Conservation (phyloP, 441 rosid species). For the Arabidopsis lyrata region DNA sequence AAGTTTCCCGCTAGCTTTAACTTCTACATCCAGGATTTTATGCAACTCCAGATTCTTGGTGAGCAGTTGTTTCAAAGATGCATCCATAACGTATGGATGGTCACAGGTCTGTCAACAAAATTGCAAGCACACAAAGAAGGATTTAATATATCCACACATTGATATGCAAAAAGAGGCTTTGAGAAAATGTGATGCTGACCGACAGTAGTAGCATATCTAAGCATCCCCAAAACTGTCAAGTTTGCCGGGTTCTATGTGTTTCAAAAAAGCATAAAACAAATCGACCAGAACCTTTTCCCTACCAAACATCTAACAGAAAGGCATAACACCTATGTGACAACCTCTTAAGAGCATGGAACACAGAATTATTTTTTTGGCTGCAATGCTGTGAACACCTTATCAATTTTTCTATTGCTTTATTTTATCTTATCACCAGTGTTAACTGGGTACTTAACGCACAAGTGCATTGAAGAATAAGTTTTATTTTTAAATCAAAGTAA, state of each 20-base stretch:
- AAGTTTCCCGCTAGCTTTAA: slow-evolving; percentile 93
- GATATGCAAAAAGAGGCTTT: slow-evolving; percentile 24
- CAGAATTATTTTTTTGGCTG: not conserved
- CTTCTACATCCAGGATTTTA: slow-evolving; percentile 71
- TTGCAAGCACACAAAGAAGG: slow-evolving; percentile 29
- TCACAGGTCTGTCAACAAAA: slow-evolving; percentile 81
- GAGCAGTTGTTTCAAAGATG: slow-evolving; percentile 50
- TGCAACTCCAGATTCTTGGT: slow-evolving; percentile 47
- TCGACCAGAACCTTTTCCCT: slow-evolving; percentile 24
- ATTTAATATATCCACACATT: slow-evolving; percentile 21
- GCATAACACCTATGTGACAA: slow-evolving; percentile 18
- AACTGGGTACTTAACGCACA: slow-evolving; percentile 11
- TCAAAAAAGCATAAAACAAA: slow-evolving; percentile 15
- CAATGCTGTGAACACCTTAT: slow-evolving; percentile 27
- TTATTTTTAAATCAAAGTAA: not conserved
- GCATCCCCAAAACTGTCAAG: slow-evolving; percentile 31
- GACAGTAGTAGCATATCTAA: slow-evolving; percentile 28
- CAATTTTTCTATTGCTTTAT: slow-evolving; percentile 8
- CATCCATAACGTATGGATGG: slow-evolving; percentile 81
- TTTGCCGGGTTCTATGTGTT: slow-evolving; percentile 24
- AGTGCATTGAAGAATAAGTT: slow-evolving; percentile 1
- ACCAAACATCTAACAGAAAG: slow-evolving; percentile 22
- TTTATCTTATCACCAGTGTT: not conserved
- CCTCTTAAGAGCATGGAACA: slow-evolving; percentile 22
- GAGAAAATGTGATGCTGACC: slow-evolving; percentile 22